Evolutionary conservation across 352 stramenopile species (phyloP).

Genomic region (Phytophthora tentaculata): DNA sequence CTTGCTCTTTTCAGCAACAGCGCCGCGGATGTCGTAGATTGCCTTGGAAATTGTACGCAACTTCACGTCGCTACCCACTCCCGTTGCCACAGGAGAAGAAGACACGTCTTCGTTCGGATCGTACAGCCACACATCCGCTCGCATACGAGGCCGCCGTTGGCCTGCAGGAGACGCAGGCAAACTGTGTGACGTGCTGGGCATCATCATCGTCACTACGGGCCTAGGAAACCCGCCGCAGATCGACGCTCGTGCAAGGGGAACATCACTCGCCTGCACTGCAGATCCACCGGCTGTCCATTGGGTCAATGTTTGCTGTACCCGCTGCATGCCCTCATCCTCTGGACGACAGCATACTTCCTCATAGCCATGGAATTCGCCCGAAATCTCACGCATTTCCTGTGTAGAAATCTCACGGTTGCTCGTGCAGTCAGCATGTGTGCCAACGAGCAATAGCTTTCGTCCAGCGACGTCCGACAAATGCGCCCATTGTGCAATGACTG

Average conservation of each 20-base stretch:
- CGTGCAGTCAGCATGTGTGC: conserved; percentile 54
- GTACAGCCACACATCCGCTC: conserved; percentile 66
- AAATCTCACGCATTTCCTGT: conserved; percentile 49
- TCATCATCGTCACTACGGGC: conserved; percentile 35
- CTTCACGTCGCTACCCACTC: conserved; percentile 55
- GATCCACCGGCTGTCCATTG: conserved; percentile 30
- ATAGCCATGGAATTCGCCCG: conserved; percentile 61
- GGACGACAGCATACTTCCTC: conserved; percentile 54
- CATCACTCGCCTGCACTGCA: conserved; percentile 9
- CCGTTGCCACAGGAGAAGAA: conserved; percentile 16
- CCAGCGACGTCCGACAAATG: conserved; percentile 30
- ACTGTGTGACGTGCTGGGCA: conserved; percentile 29
- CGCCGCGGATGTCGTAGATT: conserved; percentile 77
- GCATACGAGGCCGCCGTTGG: conserved; percentile 37
- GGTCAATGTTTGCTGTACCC: conserved; percentile 26
- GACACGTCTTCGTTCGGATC: conserved; percentile 59
- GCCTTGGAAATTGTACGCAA: conserved; percentile 77
- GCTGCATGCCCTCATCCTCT: conserved; percentile 29
- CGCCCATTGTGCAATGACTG: conserved; percentile 52
- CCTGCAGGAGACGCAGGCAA: conserved; percentile 30
- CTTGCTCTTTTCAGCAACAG: conserved; percentile 65
- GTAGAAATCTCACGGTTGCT: conserved; percentile 47
- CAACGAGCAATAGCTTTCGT: conserved; percentile 53
- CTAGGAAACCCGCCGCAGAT: conserved; percentile 39
- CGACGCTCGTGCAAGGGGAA: conserved; percentile 31